Conservation (phyloP, 305 asterid species). For the Fraxinus latifolia region DNA sequence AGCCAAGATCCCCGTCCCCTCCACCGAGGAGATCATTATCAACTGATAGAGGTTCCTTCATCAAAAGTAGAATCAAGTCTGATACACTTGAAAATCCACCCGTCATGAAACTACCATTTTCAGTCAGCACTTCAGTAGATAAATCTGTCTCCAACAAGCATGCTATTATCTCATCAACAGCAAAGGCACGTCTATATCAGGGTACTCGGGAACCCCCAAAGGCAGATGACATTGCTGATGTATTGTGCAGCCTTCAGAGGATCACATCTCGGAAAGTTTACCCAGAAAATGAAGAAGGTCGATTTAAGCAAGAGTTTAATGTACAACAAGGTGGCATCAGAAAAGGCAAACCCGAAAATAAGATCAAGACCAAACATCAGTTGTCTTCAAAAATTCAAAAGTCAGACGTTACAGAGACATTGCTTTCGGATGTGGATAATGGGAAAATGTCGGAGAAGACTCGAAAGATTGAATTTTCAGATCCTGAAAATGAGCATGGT, state of each 20-base stretch:
- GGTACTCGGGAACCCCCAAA: constrained; percentile 41
- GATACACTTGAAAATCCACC: constrained; percentile 60
- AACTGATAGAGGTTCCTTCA: constrained; percentile 62
- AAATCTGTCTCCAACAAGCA: constrained; percentile 45
- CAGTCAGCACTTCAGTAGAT: constrained; percentile 52
- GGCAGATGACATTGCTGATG: constrained; percentile 40
- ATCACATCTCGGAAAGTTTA: constrained; percentile 44
- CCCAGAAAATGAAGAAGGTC: constrained; percentile 65
- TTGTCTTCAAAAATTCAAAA: constrained; percentile 47
- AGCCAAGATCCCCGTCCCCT: constrained; percentile 72
- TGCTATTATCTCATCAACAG: constrained; percentile 36
- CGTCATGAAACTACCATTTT: constrained; percentile 52
- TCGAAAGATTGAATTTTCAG: constrained; percentile 45
- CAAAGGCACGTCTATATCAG: constrained; percentile 27
- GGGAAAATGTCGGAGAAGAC: constrained; percentile 40
- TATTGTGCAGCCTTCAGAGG: constrained; percentile 49
- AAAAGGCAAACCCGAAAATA: constrained; percentile 54
- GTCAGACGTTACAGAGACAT: constrained; percentile 37
- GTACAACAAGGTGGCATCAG: constrained; percentile 63
- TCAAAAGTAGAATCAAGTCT: constrained; percentile 48
- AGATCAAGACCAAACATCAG: constrained; percentile 50
- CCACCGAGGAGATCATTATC: constrained; percentile 81
- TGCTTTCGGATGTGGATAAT: constrained; percentile 32
- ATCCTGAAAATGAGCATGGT: constrained; percentile 50
- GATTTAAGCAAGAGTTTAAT: constrained; percentile 56